Conservation (phyloP, 1,139 yeast species). For the Candida gigantensis region DNA sequence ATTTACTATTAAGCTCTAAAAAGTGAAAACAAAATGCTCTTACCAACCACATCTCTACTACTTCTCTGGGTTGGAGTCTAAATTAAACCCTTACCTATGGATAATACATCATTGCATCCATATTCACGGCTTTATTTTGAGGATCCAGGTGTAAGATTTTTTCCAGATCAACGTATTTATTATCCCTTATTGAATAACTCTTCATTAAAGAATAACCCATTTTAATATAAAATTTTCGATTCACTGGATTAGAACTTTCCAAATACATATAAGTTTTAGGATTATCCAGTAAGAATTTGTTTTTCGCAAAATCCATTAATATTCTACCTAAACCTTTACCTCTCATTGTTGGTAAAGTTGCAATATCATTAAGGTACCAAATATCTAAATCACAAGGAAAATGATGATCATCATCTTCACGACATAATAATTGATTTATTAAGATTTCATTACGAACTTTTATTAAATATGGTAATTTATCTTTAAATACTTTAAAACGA, state of each 20-base stretch:
- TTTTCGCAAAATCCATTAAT: conserved; percentile 32
- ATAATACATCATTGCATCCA: conserved; percentile 38
- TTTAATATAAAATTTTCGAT: conserved; percentile 49
- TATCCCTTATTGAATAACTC: conserved; percentile 42
- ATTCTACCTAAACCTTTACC: conserved; percentile 43
- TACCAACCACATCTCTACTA: too few relatives aligned
- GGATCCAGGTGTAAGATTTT: conserved; percentile 22
- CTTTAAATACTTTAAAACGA: conserved; percentile 37
- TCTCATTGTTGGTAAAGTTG: conserved; percentile 41
- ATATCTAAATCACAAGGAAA: conserved; percentile 17
- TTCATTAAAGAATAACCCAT: conserved; percentile 48
- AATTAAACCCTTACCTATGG: conserved; percentile 6
- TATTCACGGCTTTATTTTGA: conserved; percentile 26
- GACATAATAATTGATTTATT: conserved; percentile 10
- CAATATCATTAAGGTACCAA: conserved; percentile 45
- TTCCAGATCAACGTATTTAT: conserved; percentile 20
- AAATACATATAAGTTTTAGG: conserved; percentile 35
- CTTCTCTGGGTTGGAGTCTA: too few relatives aligned
- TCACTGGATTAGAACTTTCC: conserved; percentile 54
- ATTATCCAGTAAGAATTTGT: conserved; percentile 18
- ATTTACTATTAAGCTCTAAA: too few relatives aligned
- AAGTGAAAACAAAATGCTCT: too few relatives aligned
- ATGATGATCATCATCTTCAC: conserved; percentile 9
- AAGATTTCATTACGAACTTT: conserved; percentile 30
- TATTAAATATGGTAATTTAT: conserved; percentile 34